These are phyloP conservation scores for Aspergillus avenaceus DNA, from an alignment of 495 filamentous ascomycete species.

Conservation along the genomic window DNA sequence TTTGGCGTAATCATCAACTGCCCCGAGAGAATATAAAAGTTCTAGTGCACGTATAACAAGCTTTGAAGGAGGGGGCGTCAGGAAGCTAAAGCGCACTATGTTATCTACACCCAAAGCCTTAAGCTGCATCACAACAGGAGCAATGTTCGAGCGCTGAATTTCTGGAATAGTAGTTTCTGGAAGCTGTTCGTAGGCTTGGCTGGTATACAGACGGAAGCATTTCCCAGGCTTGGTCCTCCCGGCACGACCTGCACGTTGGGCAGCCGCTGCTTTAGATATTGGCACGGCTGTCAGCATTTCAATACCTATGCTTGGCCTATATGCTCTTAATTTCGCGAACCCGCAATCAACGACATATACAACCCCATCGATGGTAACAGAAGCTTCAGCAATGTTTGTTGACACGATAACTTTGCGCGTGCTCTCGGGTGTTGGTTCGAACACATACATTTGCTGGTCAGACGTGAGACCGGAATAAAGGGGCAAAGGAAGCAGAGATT, in stretches of 20 bases:
- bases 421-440: constrained; percentile 80
- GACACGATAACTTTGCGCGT: constrained; percentile 88
- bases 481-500: constrained; percentile 70
- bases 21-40: constrained; percentile 82
- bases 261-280: constrained; percentile 88
- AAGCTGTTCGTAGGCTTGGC: constrained; percentile 65
- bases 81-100: constrained; percentile 83
- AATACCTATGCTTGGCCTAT: constrained; percentile 83
- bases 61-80: constrained; percentile 84
- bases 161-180: constrained; percentile 77
- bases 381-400: constrained; percentile 96
- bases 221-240: constrained; percentile 91
- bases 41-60: constrained; percentile 86
- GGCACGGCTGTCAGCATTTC: constrained; percentile 84
- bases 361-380: constrained; percentile 89
- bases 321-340: constrained; percentile 87
- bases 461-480: constrained; percentile 86
- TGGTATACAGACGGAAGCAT: constrained; percentile 90
- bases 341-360: constrained; percentile 91
- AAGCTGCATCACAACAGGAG: constrained; percentile 85
- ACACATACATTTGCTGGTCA: constrained; percentile 90
- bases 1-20: constrained; percentile 85
- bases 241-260: constrained; percentile 86
- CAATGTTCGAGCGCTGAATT: constrained; percentile 90
- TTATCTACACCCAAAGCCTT: constrained; percentile 97